Evolutionary conservation across 306 rosid species (phyloP).

Genomic region (Fragaria ananassa): DNA sequence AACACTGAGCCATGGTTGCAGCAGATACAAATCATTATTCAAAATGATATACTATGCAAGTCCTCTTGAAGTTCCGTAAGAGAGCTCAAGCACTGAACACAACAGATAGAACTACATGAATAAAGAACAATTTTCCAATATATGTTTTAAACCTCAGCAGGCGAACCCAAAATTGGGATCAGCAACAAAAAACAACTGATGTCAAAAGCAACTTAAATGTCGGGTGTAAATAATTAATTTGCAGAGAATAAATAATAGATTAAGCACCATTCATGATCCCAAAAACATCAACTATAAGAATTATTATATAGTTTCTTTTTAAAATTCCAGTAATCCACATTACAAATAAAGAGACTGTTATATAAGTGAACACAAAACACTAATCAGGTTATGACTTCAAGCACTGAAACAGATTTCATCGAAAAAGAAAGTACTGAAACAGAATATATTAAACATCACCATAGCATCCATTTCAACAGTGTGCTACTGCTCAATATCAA

Average conservation of each 20-base stretch:
- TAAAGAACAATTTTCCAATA: background rate
- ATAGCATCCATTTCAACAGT: conserved; percentile 6
- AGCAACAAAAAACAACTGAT: background rate
- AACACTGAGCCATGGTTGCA: conserved; percentile 74
- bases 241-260: too few relatives aligned
- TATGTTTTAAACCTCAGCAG: background rate
- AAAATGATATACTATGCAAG: background rate
- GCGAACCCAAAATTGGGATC: background rate
- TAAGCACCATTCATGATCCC: too few relatives aligned
- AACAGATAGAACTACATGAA: background rate
- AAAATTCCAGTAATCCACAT: background rate
- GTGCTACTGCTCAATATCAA: conserved; percentile 3
- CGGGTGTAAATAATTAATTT: too few relatives aligned
- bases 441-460: background rate
- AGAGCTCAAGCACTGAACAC: background rate
- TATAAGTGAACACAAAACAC: background rate
- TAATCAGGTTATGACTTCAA: background rate
- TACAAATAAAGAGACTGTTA: background rate
- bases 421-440: background rate
- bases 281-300: background rate
- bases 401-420: background rate
- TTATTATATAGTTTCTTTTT: background rate
- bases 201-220: background rate
- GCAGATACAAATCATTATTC: conserved; percentile 27
- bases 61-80: background rate